Evolutionary conservation across 208 protist species (phyloP), one percentile per base, ranked within the genome.

Genomic region (Crithidia expoeki): DNA sequence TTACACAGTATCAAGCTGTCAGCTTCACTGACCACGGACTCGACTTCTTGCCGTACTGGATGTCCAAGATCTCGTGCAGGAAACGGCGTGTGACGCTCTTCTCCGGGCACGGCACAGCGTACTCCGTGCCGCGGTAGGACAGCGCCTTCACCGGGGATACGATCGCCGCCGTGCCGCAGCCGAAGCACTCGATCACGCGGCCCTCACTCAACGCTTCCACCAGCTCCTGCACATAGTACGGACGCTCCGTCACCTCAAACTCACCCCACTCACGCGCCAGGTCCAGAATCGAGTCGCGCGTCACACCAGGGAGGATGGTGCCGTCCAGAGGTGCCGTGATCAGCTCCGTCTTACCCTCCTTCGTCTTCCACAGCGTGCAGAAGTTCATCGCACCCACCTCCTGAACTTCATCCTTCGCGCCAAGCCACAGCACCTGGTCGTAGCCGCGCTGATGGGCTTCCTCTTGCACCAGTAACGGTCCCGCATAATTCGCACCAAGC

Each of bases 381-480:
- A 99, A 99, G 81, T 99, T 99, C 98, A 99, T 99, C 21, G 97
- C 92, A 16, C 98, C 98, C 11, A 99, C 98, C 81, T 99, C 99
- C 36, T 98, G 98, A 52, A 99, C 76, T 32, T 98, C 64, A 23
- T 94, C 71, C 28, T 95, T 73, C 10, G 97, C 70, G 25, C 95
- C 95, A 10, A 99, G 90, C 98, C 99, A 99, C 33, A 99, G 71
- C 30, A 99, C 86, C 85, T 99, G 99, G 25, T 79, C 67, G 80
- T 93, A 99, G 38, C 98, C 98, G 32, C 90, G 72, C 19, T 85
- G 76, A 9, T 74, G 73, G 14, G 98, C 98, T 36, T 96, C 75
- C 25, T 84, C 44, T 81, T 98, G 93, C 28, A 88, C 80, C 14
- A 93, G 58, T 56, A 99, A 85, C 10, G 92, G 89, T 2, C 87